Base-by-base conservation (phyloP, 352 stramenopile genomes). In the Phytophthora ramorum region DNA sequence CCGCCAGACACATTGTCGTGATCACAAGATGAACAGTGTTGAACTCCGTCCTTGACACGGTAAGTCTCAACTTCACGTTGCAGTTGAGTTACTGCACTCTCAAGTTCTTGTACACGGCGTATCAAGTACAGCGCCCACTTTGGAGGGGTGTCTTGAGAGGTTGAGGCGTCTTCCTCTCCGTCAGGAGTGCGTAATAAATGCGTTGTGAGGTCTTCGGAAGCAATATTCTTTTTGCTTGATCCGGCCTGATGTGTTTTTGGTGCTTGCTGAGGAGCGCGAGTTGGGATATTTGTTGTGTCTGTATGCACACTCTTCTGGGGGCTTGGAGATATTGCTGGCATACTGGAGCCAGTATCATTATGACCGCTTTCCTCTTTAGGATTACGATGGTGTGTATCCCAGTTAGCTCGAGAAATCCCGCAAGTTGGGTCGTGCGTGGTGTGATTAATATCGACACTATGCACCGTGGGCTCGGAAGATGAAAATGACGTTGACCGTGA, bases 91-190 rank as follows among this genome's bases (percentile, higher is more conserved):
- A 69, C 54, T 54, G 50, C 58, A 4, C 45, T 13, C 19, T 69
- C 54, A 6, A 69, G 54, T 44, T 59, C 41, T 19, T 59, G 4
- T 12, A 69, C 38, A 2, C 35, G 50, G 16, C 13, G 24, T 13
- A 69, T 44, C 16, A 65, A 28, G 1, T 43, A 35, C 8, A 48
- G 37, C 17, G 46, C 55, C 62, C 62, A 69, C 8, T 14, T 55
- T 43, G 62, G 62, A 40, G 58, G 32, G 14, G 57, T 46, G 35
- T 59, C 62, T 51, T 41, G 20, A 4, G 24, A 41, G 30, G 26
- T 55, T 19, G 7, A 22, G 12, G n/a, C 37, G 35, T 54, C 52
- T 68, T n/a, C 8, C 12, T 14, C 17, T 34, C 8, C 17, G 34
- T 28, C 35, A 30, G 53, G 35, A 40, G 34, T 58, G 14, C 16